phyloP scores from a whole-genome alignment of 805 yeast species.

The Danielozyma ontarioensis region DNA sequence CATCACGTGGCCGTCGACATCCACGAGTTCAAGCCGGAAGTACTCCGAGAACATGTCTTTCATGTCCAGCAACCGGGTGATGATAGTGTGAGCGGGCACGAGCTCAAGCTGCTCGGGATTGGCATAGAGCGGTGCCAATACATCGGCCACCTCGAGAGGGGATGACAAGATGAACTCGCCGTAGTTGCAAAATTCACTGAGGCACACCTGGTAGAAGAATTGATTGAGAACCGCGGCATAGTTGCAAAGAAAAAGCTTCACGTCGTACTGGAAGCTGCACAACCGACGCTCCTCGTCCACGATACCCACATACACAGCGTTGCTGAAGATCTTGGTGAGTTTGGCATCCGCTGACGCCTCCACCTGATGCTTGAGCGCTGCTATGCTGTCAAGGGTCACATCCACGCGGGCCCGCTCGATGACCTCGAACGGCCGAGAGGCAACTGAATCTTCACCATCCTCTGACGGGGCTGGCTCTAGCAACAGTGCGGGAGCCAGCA shows the following conservation, averaged over 20 bases:
- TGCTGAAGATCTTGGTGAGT: constrained; percentile 62
- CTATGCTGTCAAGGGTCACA: constrained; percentile 55
- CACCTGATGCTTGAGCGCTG: constrained; percentile 48
- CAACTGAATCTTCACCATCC: background rate
- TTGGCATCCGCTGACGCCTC: constrained; percentile 42
- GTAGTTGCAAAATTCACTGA: constrained; percentile 76
- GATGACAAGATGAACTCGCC: constrained; percentile 41
- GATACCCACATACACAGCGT: constrained; percentile 73
- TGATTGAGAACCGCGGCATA: constrained; percentile 66
- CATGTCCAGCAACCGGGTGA: constrained; percentile 38
- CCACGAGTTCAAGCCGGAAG: constrained; percentile 49
- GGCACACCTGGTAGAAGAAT: constrained; percentile 74
- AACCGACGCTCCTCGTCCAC: constrained; percentile 68
- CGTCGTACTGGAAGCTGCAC: constrained; percentile 81
- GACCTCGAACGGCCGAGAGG: background rate
- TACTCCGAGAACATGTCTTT: constrained; percentile 78
- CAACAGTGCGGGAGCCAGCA: constrained; percentile 3
- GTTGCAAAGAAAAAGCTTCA: constrained; percentile 72
- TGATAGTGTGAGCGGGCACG: constrained; percentile 12
- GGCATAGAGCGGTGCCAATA: constrained; percentile 35
- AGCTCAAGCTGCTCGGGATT: constrained; percentile 9
- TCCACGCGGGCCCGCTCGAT: constrained; percentile 24
- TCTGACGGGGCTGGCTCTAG: background rate
- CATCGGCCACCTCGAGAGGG: constrained; percentile 19
- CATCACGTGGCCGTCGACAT: constrained; percentile 22